These are phyloP conservation scores for Suillus weaverae DNA, from an alignment of 768 basidiomycete species.

Conservation along the genomic window DNA sequence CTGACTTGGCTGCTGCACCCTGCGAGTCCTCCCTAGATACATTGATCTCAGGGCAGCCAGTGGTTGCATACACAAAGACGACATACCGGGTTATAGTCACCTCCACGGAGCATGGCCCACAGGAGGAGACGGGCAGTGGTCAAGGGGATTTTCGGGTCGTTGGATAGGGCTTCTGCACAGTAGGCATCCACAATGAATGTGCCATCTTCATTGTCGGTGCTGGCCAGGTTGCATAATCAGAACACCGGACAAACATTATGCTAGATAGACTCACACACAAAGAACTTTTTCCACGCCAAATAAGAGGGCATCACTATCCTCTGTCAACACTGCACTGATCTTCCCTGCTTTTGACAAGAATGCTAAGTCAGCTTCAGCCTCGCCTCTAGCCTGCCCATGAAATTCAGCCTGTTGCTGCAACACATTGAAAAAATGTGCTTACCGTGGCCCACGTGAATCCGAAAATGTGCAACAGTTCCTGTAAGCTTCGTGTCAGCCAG, in stretches of 20 bases:
- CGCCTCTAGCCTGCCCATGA: neutral
- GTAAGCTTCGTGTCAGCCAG: slow-evolving; percentile 25
- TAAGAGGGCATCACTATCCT: slow-evolving; percentile 2
- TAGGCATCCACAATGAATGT: neutral
- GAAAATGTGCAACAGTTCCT: slow-evolving; percentile 40
- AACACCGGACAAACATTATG: neutral
- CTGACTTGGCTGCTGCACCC: neutral
- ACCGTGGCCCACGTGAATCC: slow-evolving; percentile 39
- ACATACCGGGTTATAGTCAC: slow-evolving; percentile 8
- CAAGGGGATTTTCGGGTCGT: neutral
- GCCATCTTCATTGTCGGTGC: neutral
- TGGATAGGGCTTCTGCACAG: neutral
- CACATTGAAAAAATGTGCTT: neutral
- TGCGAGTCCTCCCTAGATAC: neutral
- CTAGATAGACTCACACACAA: neutral
- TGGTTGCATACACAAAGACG: neutral
- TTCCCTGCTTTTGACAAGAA: slow-evolving; percentile 1
- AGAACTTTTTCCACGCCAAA: slow-evolving; percentile 6
- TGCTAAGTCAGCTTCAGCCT: slow-evolving; percentile 10
- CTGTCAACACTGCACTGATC: neutral
- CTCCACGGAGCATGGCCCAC: slow-evolving; percentile 2
- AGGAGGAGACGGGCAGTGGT: slow-evolving; percentile 3
- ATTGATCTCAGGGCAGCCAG: neutral
- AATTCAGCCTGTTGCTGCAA: neutral
- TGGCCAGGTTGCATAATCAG: neutral